A percentile compares a stretch with the other conserved stretches of the same genome.
Conservation (phyloP, 148 eudicot species). For the Rheum nobile region DNA sequence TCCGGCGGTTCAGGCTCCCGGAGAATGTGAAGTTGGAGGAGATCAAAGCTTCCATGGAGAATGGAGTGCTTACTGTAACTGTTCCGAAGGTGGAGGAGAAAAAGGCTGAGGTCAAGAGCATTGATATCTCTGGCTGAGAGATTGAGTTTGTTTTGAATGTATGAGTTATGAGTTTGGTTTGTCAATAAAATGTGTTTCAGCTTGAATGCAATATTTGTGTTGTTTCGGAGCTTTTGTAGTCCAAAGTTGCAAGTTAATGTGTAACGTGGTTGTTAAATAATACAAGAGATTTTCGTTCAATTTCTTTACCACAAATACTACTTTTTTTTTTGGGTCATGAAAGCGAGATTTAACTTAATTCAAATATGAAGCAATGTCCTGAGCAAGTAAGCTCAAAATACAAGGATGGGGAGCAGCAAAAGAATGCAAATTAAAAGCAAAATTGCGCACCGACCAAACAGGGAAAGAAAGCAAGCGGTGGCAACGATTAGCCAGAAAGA, state of each 20-base stretch:
- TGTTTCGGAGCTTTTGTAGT: neutral
- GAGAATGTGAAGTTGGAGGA: constrained; percentile 27
- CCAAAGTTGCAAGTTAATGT: neutral
- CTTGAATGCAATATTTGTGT: neutral
- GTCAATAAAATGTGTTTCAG: neutral
- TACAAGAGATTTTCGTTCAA: neutral
- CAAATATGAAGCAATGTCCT: too few relatives aligned
- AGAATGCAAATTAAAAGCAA: too few relatives aligned
- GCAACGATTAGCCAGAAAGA: too few relatives aligned
- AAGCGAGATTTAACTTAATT: too few relatives aligned
- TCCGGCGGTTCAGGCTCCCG: constrained; percentile 29
- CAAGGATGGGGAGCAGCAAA: too few relatives aligned
- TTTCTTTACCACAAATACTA: too few relatives aligned
- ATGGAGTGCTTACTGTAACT: constrained; percentile 22
- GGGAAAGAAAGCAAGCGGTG: too few relatives aligned
- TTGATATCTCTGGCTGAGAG: constrained; percentile 16
- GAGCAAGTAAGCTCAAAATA: too few relatives aligned
- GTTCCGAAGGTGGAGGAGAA: constrained; percentile 19
- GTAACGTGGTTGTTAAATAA: neutral
- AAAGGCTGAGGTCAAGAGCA: constrained; percentile 17
- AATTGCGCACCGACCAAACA: too few relatives aligned
- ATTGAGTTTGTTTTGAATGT: neutral
- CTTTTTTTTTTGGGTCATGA: too few relatives aligned
- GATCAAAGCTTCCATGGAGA: constrained; percentile 23
- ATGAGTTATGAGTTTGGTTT: neutral